Conservation (phyloP, 345 rosid species). For the Rhodamnia argentea region DNA sequence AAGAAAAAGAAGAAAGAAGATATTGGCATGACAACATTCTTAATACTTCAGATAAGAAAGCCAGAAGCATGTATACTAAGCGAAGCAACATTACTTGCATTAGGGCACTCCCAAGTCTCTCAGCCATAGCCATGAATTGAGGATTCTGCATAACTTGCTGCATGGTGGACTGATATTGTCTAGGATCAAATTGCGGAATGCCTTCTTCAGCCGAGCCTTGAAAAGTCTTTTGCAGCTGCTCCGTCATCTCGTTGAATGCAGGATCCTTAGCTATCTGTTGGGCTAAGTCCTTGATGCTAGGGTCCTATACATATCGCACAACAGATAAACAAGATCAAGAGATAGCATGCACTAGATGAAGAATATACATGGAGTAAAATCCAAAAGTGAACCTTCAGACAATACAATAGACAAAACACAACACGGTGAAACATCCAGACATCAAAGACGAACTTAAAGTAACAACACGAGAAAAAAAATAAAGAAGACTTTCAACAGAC, state of each 20-base stretch:
- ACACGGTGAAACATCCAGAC: not conserved
- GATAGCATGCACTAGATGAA: not conserved
- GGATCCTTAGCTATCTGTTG: constrained; percentile 45
- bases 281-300: constrained; percentile 43
- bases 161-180: constrained; percentile 35
- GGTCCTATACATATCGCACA: constrained; percentile 16
- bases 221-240: constrained; percentile 36
- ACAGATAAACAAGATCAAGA: not conserved
- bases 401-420: not conserved
- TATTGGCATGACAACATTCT: not conserved
- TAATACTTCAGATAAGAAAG: not conserved
- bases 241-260: constrained; percentile 40
- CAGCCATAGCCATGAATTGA: constrained; percentile 44
- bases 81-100: constrained; percentile 45
- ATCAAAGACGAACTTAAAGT: not conserved
- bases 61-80: not conserved
- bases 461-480: not conserved
- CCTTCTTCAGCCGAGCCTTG: constrained; percentile 20
- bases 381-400: not conserved
- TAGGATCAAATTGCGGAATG: constrained; percentile 31
- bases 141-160: constrained; percentile 52
- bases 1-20: constrained; percentile 2
- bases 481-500: not conserved
- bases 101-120: constrained; percentile 40
- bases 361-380: not conserved